Percentiles rank a stretch among this genome's conserved stretches.
Conservation (phyloP, 139 green algal species). For the Chlorella sp. region DNA sequence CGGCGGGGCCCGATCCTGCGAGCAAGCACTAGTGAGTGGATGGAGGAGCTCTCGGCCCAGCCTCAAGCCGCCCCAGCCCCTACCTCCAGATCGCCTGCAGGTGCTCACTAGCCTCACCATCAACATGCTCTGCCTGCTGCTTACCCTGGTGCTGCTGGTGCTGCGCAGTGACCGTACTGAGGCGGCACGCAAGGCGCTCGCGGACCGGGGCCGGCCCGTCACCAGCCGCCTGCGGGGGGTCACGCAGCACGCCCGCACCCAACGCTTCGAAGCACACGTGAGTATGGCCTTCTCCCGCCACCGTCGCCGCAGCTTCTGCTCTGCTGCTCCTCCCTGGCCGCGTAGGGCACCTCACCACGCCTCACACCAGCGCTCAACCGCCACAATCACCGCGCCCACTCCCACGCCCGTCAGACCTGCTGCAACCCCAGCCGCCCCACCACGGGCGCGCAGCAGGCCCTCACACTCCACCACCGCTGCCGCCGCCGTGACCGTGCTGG, state of each 20-base stretch:
- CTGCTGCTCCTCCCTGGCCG: too few relatives aligned
- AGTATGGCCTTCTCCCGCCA: too few relatives aligned
- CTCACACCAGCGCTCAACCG: too few relatives aligned
- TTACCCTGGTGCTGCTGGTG: neutral
- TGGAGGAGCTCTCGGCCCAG: too few relatives aligned
- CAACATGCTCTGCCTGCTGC: neutral
- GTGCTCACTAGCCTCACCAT: neutral
- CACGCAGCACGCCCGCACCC: constrained; percentile 77
- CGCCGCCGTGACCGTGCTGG: neutral
- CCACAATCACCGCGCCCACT: too few relatives aligned
- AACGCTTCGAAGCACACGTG: constrained; percentile 73
- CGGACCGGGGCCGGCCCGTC: neutral
- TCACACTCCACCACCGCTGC: neutral
- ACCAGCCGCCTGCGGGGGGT: constrained; percentile 67
- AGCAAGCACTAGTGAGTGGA: too few relatives aligned
- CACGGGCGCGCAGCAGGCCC: neutral
- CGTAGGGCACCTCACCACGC: too few relatives aligned
- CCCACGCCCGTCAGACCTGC: constrained; percentile 60
- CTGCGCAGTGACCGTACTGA: neutral
- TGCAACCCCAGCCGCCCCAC: constrained; percentile 46
- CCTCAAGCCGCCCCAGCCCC: too few relatives aligned
- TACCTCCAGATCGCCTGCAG: too few relatives aligned
- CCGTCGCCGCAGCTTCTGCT: too few relatives aligned
- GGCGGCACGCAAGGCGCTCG: neutral
- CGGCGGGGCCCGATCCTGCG: neutral